Base-by-base conservation (phyloP, 805 yeast genomes). In the Monosporozyma yasuniensis region DNA sequence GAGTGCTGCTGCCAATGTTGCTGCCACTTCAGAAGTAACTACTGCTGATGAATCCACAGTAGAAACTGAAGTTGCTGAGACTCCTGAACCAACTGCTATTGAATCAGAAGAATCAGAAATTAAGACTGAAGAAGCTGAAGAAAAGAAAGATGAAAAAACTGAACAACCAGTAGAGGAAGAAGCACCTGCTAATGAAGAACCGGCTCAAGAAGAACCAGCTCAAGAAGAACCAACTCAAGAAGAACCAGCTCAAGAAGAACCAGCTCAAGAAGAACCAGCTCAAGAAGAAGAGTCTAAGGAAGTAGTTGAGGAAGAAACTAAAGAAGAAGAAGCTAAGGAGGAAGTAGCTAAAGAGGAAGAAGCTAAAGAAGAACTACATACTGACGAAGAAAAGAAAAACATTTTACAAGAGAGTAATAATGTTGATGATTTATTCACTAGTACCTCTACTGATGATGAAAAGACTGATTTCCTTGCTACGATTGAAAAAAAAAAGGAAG, bases 401-500 rank as follows among this genome's bases (percentile, higher is more conserved):
- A n/a, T 18, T 16, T 14, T n/a, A 21, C 28, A 39, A 39, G 48
- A 44, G 8, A 44, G 39, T 28, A 39, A 32, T 16, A 34, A 39
- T 18, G 46, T 21, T 1, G 49, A 50, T 28, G 56, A 56, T 21
- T 30, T 55, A 11, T 55, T 57, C n/a, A 21, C 27, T 12, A 39
- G 16, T 21, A 21, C 27, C 5, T 21, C 42, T 46, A 54, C 47
- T 14, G 47, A 46, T 16, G 55, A 41, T 21, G 58, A 46, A 49
- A 54, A 28, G 50, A 57, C 50, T 42, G 71, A 51, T 56, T 71
- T 62, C 49, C 54, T 62, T 61, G 56, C 51, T 21, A 47, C 67
- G 2, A 60, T 58, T 18, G 58, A 63, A 28, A 61, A 70, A 27
- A 63, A 68, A 48, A 56, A 66, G 10, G 70, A 70, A 42, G 61